Evolutionary conservation across 768 basidiomycete genomes (phyloP), one percentile per base, ranked within the genome.

Genomic region (Boletus rubroflammeus): DNA sequence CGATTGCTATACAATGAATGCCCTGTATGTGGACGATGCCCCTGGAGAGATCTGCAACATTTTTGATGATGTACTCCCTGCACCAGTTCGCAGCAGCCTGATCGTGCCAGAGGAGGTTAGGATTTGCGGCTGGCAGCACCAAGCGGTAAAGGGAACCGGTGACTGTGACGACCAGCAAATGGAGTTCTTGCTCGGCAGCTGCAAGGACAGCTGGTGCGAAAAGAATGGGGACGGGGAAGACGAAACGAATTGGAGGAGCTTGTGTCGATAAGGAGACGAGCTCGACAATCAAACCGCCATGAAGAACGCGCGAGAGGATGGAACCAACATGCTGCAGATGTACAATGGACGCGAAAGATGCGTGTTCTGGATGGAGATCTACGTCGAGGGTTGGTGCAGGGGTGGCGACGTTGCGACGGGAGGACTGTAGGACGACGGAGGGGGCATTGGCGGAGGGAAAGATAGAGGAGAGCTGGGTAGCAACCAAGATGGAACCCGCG

Each of bases 71-170:
- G 70, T 90, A 82, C 69, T 93, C 89, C 52, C 79, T 77, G 54
- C 78, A 80, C 81, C 81, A 86, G 49, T 84, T 78, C 48, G 76
- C 73, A 31, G 76, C 73, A 13, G 73, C 70, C 51, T 81, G 76
- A 58, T 78, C 75, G 43, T 77, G 73, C 88, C 88, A 89, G 47
- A 88, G 70, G 21, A 80, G 73, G 40, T 74, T 71, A 19, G 75
- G 76, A 47, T 73, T 73, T 50, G 76, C 74, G 17, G 85, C 61
- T 7, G 90, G 85, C 46, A 95, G 72, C 2, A 85, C 77, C 26
- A 93, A 59, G 40, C 88, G 83, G 68, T 85, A 90, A 15, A 95
- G 75, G 9, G 88, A 89, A 3, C 88, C 89, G 11, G 77, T 73
- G 45, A 74, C 69, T 0, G 90, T 88, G 25, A 88, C 78, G 0